These are phyloP conservation scores for Fistulina hepatica DNA, from an alignment of 1,284 basidiomycete species.

Conservation along the genomic window DNA sequence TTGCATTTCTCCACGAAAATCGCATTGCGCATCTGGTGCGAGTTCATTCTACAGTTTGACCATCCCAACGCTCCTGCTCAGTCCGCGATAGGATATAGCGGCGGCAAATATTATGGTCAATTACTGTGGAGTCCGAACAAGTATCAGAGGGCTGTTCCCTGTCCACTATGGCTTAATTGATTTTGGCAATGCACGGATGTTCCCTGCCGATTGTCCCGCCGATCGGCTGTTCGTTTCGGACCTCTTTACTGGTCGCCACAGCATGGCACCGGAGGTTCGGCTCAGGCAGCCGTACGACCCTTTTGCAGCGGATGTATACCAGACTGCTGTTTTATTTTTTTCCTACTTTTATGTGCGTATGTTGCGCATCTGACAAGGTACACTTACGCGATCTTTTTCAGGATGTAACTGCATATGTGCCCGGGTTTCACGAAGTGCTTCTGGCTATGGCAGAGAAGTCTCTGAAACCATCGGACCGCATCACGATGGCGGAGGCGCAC, in stretches of 20 bases:
- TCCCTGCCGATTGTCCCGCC: not conserved
- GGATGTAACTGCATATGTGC: not conserved
- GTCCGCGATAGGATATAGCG: not conserved
- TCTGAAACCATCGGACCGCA: not conserved
- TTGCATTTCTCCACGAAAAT: not conserved
- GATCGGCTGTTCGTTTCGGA: not conserved
- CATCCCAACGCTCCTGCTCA: not conserved
- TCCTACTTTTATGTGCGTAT: not conserved
- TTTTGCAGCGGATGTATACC: not conserved
- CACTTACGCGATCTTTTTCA: not conserved
- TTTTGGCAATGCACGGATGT: not conserved
- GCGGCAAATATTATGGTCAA: not conserved
- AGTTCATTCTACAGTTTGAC: not conserved
- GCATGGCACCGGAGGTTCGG: not conserved
- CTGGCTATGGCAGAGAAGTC: not conserved
- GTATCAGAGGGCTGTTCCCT: not conserved
- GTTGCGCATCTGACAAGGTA: not conserved
- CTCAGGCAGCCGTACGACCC: not conserved
- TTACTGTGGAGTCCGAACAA: not conserved
- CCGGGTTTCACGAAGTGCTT: not conserved
- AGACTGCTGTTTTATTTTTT: not conserved
- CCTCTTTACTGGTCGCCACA: not conserved
- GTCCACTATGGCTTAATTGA: not conserved
- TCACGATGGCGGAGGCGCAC: not conserved
- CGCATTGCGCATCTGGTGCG: not conserved